A percentile compares a stretch with the other conserved stretches of the same genome.
Evolutionary conservation across 371 early-diverging fungal genomes (phyloP).

Genomic region (Rhizopus microsporus): DNA sequence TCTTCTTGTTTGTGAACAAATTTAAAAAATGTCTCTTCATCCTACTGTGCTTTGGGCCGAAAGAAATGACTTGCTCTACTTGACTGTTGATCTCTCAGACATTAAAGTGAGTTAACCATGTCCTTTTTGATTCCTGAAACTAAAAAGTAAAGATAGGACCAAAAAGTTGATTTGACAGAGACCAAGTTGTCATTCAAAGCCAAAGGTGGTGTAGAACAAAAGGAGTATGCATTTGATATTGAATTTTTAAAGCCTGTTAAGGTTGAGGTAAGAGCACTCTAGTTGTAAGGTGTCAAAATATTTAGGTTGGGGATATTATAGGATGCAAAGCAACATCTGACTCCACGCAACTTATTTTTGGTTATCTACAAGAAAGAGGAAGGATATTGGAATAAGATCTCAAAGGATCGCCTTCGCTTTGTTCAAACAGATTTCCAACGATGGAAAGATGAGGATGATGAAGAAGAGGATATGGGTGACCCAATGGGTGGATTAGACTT

Average conservation of each 20-base stretch:
- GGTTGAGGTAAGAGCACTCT: slow-evolving; percentile 57
- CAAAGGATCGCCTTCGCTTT: slow-evolving; percentile 70
- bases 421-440: slow-evolving; percentile 89
- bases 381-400: slow-evolving; percentile 87
- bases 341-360: slow-evolving; percentile 66
- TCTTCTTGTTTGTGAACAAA: slow-evolving; percentile 1
- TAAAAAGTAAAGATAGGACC: slow-evolving; percentile 14
- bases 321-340: slow-evolving; percentile 69
- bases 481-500: slow-evolving; percentile 55
- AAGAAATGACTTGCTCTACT: slow-evolving; percentile 74
- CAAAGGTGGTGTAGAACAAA: slow-evolving; percentile 62
- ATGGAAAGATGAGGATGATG: slow-evolving; percentile 94
- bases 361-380: slow-evolving; percentile 72
- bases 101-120: slow-evolving; percentile 46
- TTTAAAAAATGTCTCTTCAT: slow-evolving; percentile 43
- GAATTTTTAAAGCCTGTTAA: slow-evolving; percentile 76
- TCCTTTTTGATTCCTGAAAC: not conserved
- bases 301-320: slow-evolving; percentile 24
- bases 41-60: slow-evolving; percentile 95
- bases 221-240: slow-evolving; percentile 73
- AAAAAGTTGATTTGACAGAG: slow-evolving; percentile 23
- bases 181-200: slow-evolving; percentile 67
- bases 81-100: slow-evolving; percentile 87
- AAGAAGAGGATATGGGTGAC: slow-evolving; percentile 48
- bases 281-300: not conserved